A percentile compares a stretch with the other conserved stretches of the same genome.
These are phyloP conservation scores for Globisporangium ultimum DNA, from an alignment of 352 stramenopile species.

Conservation along the genomic window DNA sequence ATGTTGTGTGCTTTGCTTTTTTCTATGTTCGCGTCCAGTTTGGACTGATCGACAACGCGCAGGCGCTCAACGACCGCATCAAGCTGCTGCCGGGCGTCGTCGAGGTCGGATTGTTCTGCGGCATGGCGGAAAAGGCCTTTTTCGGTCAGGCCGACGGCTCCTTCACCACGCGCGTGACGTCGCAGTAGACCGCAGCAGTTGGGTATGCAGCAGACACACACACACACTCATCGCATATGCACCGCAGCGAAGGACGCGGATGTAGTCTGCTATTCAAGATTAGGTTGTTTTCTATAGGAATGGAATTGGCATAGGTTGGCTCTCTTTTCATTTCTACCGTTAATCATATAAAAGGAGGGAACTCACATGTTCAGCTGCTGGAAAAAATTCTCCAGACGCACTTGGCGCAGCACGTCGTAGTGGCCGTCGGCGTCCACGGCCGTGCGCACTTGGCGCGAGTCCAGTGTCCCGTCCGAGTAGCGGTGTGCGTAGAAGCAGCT, in stretches of 20 bases:
- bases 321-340: too few species aligned
- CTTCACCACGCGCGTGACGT: conserved; percentile 55
- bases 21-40: conserved; percentile 32
- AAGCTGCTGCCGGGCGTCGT: conserved; percentile 86
- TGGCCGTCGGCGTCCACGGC: conserved; percentile 68
- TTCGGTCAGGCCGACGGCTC: conserved; percentile 85
- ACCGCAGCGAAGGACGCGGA: background rate
- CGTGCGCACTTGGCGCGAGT: conserved; percentile 61
- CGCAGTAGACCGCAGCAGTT: conserved; percentile 17
- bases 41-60: conserved; percentile 64
- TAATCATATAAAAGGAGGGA: too few species aligned
- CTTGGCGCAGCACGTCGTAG: conserved; percentile 71
- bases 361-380: conserved; percentile 14
- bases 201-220: conserved; percentile 9
- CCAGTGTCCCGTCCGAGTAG: conserved; percentile 59
- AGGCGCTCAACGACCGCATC: conserved; percentile 58
- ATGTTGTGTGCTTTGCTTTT: background rate
- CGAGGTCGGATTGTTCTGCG: conserved; percentile 85
- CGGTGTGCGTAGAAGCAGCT: conserved; percentile 87
- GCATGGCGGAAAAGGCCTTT: conserved; percentile 87
- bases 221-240: background rate
- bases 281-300: conserved; percentile 3
- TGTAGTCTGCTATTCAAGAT: background rate
- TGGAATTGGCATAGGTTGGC: too few species aligned
- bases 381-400: conserved; percentile 71